Percentiles rank a stretch among this genome's conserved stretches.
Conservation (phyloP, 2,329 filamentous ascomycete genomes). For the Penicillium crustosum region DNA sequence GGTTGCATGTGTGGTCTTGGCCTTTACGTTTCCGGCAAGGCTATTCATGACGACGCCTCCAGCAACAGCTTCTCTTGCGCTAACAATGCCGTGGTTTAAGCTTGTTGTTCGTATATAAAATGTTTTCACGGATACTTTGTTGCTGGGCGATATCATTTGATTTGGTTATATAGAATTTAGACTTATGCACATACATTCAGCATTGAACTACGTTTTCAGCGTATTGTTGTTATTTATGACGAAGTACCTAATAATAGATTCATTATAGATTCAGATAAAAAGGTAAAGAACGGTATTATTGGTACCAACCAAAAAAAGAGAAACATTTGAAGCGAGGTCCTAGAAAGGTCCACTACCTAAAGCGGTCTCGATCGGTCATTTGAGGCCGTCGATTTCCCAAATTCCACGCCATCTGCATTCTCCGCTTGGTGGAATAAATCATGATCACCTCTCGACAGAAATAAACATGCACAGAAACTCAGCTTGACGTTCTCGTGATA, state of each 20-base stretch:
- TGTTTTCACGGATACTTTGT: not conserved
- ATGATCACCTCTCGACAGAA: no score
- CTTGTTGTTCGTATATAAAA: not conserved
- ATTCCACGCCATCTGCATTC: no score
- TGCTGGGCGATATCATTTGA: not conserved
- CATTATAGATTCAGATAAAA: not conserved
- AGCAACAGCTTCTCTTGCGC: constrained; percentile 42
- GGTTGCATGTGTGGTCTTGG: constrained; percentile 28
- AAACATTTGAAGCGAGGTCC: no score
- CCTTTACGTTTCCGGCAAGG: constrained; percentile 30
- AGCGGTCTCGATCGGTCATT: no score
- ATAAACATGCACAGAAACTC: no score
- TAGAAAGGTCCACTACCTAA: no score
- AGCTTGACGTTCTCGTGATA: no score
- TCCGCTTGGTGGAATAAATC: no score
- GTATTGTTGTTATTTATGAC: not conserved
- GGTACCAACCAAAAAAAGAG: no score
- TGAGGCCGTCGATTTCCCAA: no score
- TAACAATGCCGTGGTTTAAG: constrained; percentile 29
- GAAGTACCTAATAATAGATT: no score
- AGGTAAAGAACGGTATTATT: not conserved
- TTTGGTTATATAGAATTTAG: not conserved
- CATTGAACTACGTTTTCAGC: not conserved
- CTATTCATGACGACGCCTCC: constrained; percentile 27
- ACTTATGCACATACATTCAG: not conserved